Evolutionary conservation across 306 rosid species (phyloP).

Genomic region (Arachis hypogaea): DNA sequence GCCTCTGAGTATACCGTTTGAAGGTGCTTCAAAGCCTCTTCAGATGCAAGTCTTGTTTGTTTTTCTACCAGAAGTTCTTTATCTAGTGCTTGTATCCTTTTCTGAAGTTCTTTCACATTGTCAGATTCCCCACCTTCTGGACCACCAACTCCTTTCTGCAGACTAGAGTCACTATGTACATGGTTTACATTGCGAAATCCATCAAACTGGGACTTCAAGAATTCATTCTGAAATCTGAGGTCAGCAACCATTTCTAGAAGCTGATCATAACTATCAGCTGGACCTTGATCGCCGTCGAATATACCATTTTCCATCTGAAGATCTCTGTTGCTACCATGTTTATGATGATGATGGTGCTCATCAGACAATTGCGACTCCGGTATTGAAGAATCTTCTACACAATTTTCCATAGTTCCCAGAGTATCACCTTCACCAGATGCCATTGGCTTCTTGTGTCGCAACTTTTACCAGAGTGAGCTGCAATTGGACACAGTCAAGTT

Average conservation of each 20-base stretch:
- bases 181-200: slow-evolving; percentile 44
- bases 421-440: slow-evolving; percentile 51
- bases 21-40: slow-evolving; percentile 89
- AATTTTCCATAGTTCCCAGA: slow-evolving; percentile 44
- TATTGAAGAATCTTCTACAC: slow-evolving; percentile 40
- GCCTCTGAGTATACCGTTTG: slow-evolving; percentile 69
- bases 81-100: slow-evolving; percentile 58
- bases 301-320: slow-evolving; percentile 48
- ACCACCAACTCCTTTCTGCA: slow-evolving; percentile 40
- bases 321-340: slow-evolving; percentile 45
- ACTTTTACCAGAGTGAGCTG: slow-evolving; percentile 44
- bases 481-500: slow-evolving; percentile 33
- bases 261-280: slow-evolving; percentile 57
- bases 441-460: slow-evolving; percentile 42
- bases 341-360: slow-evolving; percentile 26
- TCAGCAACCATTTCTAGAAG: slow-evolving; percentile 73
- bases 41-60: slow-evolving; percentile 84
- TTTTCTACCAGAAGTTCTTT: slow-evolving; percentile 75
- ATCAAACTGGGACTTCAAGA: slow-evolving; percentile 79
- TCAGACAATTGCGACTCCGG: slow-evolving; percentile 45
- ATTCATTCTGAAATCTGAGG: slow-evolving; percentile 76
- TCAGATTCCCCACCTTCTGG: slow-evolving; percentile 48
- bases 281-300: slow-evolving; percentile 40
- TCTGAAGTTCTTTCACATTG: slow-evolving; percentile 56
- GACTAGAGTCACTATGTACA: slow-evolving; percentile 41